These are phyloP conservation scores for Mrakia blollopis DNA, from an alignment of 768 basidiomycete genomes.

Conservation along the genomic window DNA sequence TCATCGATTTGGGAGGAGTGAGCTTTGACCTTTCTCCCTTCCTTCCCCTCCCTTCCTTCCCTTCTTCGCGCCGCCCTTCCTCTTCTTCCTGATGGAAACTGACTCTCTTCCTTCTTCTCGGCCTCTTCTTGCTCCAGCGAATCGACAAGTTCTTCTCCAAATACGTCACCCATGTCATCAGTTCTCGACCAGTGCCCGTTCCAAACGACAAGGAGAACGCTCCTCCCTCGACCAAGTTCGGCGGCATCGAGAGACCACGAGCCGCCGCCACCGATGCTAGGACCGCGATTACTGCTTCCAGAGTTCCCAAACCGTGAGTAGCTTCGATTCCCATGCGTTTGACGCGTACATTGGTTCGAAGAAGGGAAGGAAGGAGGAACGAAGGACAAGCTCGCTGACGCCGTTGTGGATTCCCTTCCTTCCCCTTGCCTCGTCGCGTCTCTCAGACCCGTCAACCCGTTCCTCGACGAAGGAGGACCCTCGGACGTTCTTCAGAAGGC, in stretches of 20 bases:
- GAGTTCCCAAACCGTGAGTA: conserved; percentile 15
- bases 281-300: neutral
- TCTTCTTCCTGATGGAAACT: neutral
- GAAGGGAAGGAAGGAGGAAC: neutral
- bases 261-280: neutral
- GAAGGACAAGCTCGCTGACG: neutral
- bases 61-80: neutral
- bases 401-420: neutral
- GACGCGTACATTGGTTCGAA: neutral
- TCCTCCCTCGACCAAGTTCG: conserved; percentile 9
- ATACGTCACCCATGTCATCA: conserved; percentile 81
- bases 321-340: neutral
- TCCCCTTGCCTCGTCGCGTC: neutral
- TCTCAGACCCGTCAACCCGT: conserved; percentile 30
- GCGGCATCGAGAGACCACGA: neutral
- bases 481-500: conserved; percentile 64
- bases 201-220: conserved; percentile 32
- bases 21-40: conserved; percentile 44
- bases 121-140: conserved; percentile 49
- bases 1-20: conserved; percentile 71
- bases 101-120: neutral
- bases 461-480: conserved; percentile 43
- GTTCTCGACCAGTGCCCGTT: conserved; percentile 41
- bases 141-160: conserved; percentile 85
- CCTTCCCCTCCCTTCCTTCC: neutral